A percentile compares a stretch with the other conserved stretches of the same genome.
Conservation (phyloP, 306 rosid species). For the Castanea sativa region DNA sequence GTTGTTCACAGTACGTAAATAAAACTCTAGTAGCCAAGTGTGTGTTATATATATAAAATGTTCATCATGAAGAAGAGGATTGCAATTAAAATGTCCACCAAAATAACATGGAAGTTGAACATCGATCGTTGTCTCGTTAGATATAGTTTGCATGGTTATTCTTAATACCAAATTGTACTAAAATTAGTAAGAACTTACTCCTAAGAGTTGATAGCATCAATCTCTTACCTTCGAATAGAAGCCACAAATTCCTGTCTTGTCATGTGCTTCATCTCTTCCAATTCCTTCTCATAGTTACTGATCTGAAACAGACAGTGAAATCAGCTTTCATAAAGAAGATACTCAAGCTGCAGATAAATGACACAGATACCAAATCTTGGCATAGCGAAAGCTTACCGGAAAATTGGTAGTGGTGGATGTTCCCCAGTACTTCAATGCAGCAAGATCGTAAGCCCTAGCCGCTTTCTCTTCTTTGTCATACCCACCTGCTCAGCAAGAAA, state of each 20-base stretch:
- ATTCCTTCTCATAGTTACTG: conserved; percentile 86
- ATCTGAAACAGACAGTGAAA: conserved; percentile 42
- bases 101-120: too few species aligned
- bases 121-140: not conserved
- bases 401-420: conserved; percentile 95
- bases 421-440: conserved; percentile 98
- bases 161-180: not conserved
- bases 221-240: conserved; percentile 74
- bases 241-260: conserved; percentile 99
- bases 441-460: conserved; percentile 97
- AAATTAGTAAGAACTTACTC: not conserved
- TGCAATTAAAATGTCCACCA: too few species aligned
- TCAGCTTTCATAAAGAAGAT: not conserved
- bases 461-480: conserved; percentile 99
- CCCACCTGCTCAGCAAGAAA: conserved; percentile 55
- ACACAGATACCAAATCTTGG: not conserved
- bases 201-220: not conserved
- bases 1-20: too few species aligned
- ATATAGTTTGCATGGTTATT: not conserved
- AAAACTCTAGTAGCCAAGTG: too few species aligned
- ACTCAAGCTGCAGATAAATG: not conserved
- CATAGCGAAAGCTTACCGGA: conserved; percentile 46
- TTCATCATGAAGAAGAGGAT: not conserved
- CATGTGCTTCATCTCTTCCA: conserved; percentile 97
- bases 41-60: too few species aligned